Evolutionary conservation across 257 asterid species (phyloP), one percentile per base, ranked within the genome.

Genomic region (Gardenia jasminoides): DNA sequence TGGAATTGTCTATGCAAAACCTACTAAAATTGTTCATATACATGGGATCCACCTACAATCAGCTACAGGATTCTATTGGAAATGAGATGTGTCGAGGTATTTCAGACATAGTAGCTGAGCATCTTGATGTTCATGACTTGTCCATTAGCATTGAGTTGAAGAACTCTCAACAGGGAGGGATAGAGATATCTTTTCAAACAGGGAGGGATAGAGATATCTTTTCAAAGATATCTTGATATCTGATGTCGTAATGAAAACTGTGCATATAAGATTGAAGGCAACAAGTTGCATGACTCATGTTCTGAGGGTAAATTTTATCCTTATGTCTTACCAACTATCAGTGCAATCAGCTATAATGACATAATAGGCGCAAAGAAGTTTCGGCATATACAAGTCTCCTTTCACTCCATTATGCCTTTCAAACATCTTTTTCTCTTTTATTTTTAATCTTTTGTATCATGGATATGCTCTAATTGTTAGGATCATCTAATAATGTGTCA

Each of bases 61-160:
- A 6, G 83, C 87, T 39, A 69, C 86, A 1, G 98, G 99, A 48
- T 82, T 98, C 97, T 62, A 80, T 94, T 52, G 99, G 99, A 31
- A 94, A 94, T 66, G 98, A 96, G 77, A 96, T 96, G 99, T 96
- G 98, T 0, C 98, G 99, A 13, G 99, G 99, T 28, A 89, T 96
- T 74, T 94, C 99, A 41, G 47, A 59, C 13, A 46, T 96, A 54
- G 76, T 92, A 5, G 90, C 88, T 10, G 97, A 96, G 87, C 76
- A 83, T 13, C 85, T 88, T 43, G 80, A 79, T 50, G 65, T 96
- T 16, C 88, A 79, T 3, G 84, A 91, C 82, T 94, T 98, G 5
- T 71, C 76, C 0, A 46, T 48, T 9, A 98, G 98, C 4, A 81
- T 94, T 17, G 92, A 89, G 81, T 73, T 96, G 0, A 91, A 94